phyloP scores from a whole-genome alignment of 352 stramenopile genomes.

The Pythium rishiriense region DNA sequence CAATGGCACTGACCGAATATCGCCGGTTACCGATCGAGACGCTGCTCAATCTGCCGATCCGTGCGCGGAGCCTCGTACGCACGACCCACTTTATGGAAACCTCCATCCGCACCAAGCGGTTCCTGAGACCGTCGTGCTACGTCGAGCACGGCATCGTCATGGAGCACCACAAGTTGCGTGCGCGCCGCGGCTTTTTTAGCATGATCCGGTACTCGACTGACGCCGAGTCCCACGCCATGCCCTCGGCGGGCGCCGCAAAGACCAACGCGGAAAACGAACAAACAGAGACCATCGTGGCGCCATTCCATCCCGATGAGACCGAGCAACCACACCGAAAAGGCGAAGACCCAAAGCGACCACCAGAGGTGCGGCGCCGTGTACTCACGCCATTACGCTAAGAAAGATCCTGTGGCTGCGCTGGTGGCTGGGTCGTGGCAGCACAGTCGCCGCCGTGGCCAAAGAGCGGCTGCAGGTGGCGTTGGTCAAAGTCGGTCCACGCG shows the following conservation, averaged over 20 bases:
- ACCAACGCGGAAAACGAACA: too few relatives aligned
- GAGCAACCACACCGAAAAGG: too few relatives aligned
- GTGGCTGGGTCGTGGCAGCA: too few relatives aligned
- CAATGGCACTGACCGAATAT: too few relatives aligned
- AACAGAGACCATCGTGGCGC: neutral
- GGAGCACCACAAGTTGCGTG: conserved; percentile 20
- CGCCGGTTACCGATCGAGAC: conserved; percentile 21
- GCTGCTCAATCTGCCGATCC: conserved; percentile 25
- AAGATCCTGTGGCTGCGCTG: too few relatives aligned
- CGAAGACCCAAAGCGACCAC: neutral
- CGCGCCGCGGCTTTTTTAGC: conserved; percentile 22
- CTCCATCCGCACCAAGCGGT: neutral
- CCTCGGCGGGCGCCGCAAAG: neutral
- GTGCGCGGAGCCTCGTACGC: conserved; percentile 22
- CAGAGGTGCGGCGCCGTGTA: neutral
- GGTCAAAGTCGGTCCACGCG: conserved; percentile 31
- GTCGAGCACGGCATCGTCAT: conserved; percentile 31
- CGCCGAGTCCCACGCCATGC: conserved; percentile 18
- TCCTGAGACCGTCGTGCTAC: conserved; percentile 17
- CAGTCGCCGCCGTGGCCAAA: conserved; percentile 27
- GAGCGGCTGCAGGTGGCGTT: conserved; percentile 27
- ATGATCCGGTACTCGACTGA: conserved; percentile 23
- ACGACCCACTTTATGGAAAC: conserved; percentile 20
- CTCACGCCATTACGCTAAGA: neutral
- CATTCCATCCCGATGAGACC: neutral